These are phyloP conservation scores for Picocystis salinarum DNA, from an alignment of 139 green algal species.

Conservation along the genomic window DNA sequence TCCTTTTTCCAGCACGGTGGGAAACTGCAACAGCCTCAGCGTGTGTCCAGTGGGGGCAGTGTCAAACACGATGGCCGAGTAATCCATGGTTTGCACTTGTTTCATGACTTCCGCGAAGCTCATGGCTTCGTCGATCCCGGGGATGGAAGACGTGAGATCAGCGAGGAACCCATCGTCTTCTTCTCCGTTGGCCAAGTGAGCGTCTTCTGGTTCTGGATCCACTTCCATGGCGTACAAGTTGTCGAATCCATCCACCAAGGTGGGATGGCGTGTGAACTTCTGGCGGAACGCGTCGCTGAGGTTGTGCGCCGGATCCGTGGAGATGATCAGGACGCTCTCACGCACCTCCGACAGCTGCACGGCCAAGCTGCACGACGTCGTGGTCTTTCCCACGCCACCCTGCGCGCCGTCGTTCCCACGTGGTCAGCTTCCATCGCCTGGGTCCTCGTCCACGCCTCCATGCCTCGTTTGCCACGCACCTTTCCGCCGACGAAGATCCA, in stretches of 20 bases:
- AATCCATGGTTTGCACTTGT: slow-evolving; percentile 89
- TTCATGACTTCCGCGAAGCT: slow-evolving; percentile 95
- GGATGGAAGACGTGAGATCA: slow-evolving; percentile 72
- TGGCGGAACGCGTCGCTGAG: slow-evolving; percentile 85
- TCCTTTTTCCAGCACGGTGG: slow-evolving; percentile 78
- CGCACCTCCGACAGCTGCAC: slow-evolving; percentile 57
- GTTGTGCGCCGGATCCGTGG: slow-evolving; percentile 90
- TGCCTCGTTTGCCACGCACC: no score
- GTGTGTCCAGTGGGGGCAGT: slow-evolving; percentile 86
- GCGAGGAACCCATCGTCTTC: slow-evolving; percentile 37
- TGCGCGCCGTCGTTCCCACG: no score
- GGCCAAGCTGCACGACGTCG: slow-evolving; percentile 62
- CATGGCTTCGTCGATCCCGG: slow-evolving; percentile 95
- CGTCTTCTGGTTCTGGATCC: slow-evolving; percentile 59
- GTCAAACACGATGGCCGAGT: slow-evolving; percentile 88
- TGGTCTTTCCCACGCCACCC: slow-evolving; percentile 83
- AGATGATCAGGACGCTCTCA: slow-evolving; percentile 83
- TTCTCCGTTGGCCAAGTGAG: slow-evolving; percentile 34
- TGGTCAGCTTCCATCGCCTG: no score
- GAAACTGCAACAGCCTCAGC: slow-evolving; percentile 86
- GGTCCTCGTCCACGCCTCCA: no score
- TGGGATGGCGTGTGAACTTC: slow-evolving; percentile 75
- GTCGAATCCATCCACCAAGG: slow-evolving; percentile 58
- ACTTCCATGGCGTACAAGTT: slow-evolving; percentile 96
- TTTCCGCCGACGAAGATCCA: slow-evolving; percentile 96